Evolutionary conservation across 1,284 basidiomycete genomes (phyloP).

Genomic region (Lignosus rhinocerotis): DNA sequence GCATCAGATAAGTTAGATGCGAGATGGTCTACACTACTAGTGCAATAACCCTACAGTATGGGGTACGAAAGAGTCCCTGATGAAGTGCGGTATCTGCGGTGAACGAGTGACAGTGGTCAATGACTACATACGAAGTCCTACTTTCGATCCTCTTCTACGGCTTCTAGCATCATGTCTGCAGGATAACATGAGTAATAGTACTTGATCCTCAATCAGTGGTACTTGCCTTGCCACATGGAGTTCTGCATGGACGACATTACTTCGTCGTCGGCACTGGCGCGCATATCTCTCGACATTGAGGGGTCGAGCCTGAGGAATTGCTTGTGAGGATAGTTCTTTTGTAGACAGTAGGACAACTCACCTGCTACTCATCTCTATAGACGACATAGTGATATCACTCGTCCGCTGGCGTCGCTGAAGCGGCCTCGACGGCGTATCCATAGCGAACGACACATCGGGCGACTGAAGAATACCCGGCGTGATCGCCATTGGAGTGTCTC

Average conservation of each 20-base stretch:
- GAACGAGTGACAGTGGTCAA: conserved; percentile 18
- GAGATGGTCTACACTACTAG: conserved; percentile 25
- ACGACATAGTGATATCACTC: conserved; percentile 63
- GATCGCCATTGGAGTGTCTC: conserved; percentile 39
- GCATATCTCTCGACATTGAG: conserved; percentile 39
- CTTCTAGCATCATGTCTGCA: conserved; percentile 58
- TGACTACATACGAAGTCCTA: conserved; percentile 15
- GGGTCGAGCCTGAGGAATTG: conserved; percentile 42
- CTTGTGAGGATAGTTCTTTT: neutral
- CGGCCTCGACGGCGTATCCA: conserved; percentile 43
- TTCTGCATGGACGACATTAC: conserved; percentile 61
- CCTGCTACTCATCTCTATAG: conserved; percentile 49
- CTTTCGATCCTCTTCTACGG: conserved; percentile 45
- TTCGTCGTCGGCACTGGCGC: conserved; percentile 47
- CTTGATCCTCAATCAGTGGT: neutral
- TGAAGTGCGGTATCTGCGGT: conserved; percentile 11
- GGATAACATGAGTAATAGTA: neutral
- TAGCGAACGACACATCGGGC: conserved; percentile 49
- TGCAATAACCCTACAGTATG: conserved; percentile 25
- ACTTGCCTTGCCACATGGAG: conserved; percentile 69
- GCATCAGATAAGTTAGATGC: conserved; percentile 22
- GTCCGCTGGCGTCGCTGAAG: conserved; percentile 55
- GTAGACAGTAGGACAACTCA: conserved; percentile 9
- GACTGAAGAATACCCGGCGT: conserved; percentile 43
- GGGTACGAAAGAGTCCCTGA: conserved; percentile 10